Base-by-base conservation (phyloP, 2,329 filamentous ascomycete genomes). In the Curvularia spicifera region DNA sequence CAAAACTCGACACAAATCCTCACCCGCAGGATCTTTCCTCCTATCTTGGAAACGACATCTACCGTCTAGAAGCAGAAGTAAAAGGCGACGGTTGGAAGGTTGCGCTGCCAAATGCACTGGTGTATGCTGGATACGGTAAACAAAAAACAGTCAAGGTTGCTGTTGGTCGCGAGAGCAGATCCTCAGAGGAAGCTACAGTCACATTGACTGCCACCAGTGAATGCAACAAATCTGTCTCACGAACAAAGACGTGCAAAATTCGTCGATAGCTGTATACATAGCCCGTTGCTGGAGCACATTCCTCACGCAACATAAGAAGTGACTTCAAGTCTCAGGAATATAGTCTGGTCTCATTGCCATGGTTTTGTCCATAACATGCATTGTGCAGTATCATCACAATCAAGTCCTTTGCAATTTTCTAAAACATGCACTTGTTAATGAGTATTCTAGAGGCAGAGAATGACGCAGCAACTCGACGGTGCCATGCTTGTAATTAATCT, bases 1-100 rank as follows among this genome's bases (percentile, higher is more conserved):
- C 24, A 4, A 24, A 28, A 28, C 42, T 44, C 42, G n/a, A 15
- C 24, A 44, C 22, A n/a, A 44, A 44, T 4, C 42, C 42, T 9
- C 42, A 44, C 5, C 42, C 42, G 1, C 42, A 44, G 12, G 42
- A 44, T 44, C 42, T 44, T n/a, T 44, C 42, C n/a, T 24, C 42
- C 26, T 44, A 44, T 20, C 42, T 44, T 10, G 42, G 42, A 8
- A 24, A 24, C 15, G 42, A 44, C 26, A 44, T 44, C 0, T 44
- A 44, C 15, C 42, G 42, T 5, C n/a, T 44, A n/a, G 22, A 44
- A 18, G 42, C 24, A 3, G n/a, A 44, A 24, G 24, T 44, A 13
- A 6, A 44, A 8, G 42, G 42, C 42, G 42, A 44, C 24, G 42
- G 42, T n/a, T 44, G 42, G 42, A 44, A 44, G 22, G 42, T 44